Base-by-base conservation (phyloP, 768 basidiomycete genomes). In the Mycena alexandri region DNA sequence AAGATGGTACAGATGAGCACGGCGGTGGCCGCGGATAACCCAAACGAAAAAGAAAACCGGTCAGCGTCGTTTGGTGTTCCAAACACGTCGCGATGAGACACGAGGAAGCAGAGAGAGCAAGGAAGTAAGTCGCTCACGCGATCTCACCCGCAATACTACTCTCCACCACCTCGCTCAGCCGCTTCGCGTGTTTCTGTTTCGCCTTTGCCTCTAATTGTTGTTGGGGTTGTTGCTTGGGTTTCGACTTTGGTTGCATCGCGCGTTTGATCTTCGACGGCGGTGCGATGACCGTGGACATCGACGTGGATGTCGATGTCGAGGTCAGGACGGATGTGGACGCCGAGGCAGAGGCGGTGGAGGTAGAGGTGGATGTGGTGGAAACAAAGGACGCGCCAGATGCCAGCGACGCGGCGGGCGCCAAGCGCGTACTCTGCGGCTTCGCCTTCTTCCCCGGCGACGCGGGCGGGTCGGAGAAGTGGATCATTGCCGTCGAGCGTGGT, bases 121-220 rank as follows among this genome's bases (percentile, higher is more conserved):
- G 6, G 29, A 6, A 29, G 29, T 6, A 6, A 29, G 14, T 4
- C 38, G 38, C 38, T 64, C 55, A 65, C 24, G 66, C 63, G 53
- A 29, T 65, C 52, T 71, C 70, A 29, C 66, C 70, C 24, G 43
- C 48, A 34, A 71, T 61, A 51, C 66, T 67, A 59, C 70, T 71
- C 33, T 64, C 62, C 25, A 71, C 66, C 47, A 71, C 60, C 46
- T 71, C 70, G 12, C 65, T n/a, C 11, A 71, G 66, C 44, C 55
- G 61, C 43, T 68, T 71, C 17, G 68, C 58, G 34, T 66, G 61
- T 33, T 67, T 65, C 42, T 41, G 29, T 29, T 29, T 29, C 29
- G 29, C 29, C 29, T 29, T 29, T 29, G 29, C 29, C 6, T 29
- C 29, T 29, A 29, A 29, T 29, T 29, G 29, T 29, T 29, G 29